These are phyloP conservation scores for Yamadazyma sp. DNA, from an alignment of 1,139 yeast genomes.

Conservation along the genomic window DNA sequence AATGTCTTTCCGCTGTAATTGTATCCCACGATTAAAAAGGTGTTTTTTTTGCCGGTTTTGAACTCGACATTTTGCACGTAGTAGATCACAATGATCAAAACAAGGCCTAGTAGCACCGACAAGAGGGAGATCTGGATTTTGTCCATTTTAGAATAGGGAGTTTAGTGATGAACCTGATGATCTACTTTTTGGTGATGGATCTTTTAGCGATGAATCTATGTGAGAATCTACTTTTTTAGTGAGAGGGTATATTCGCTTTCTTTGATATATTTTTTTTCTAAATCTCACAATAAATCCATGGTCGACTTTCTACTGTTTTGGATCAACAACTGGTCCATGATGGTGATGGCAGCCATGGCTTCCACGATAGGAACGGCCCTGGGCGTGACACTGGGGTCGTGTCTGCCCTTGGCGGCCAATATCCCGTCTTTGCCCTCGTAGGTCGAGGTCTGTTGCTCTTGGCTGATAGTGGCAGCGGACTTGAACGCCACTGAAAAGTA, in stretches of 20 bases:
- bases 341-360: constrained; percentile 93
- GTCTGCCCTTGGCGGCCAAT: constrained; percentile 95
- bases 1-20: constrained; percentile 76
- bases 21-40: constrained; percentile 73
- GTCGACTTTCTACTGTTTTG: constrained; percentile 78
- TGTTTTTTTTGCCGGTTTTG: constrained; percentile 36
- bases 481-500: constrained; percentile 95
- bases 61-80: constrained; percentile 25
- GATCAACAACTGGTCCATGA: constrained; percentile 80
- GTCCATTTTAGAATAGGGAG: constrained; percentile 21
- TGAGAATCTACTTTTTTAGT: no score
- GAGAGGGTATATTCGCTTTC: no score
- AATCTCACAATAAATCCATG: constrained; percentile 9
- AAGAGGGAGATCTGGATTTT: constrained; percentile 22
- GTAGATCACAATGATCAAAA: constrained; percentile 23
- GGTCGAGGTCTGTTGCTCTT: constrained; percentile 84
- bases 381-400: constrained; percentile 97
- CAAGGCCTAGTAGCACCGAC: constrained; percentile 25
- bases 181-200: no score
- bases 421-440: constrained; percentile 87
- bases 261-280: no score
- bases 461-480: constrained; percentile 96
- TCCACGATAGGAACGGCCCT: constrained; percentile 98
- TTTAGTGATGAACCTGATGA: not conserved
- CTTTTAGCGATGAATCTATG: no score